These are phyloP conservation scores for Leishmania martiniquensis DNA, from an alignment of 208 protist species.

Conservation along the genomic window DNA sequence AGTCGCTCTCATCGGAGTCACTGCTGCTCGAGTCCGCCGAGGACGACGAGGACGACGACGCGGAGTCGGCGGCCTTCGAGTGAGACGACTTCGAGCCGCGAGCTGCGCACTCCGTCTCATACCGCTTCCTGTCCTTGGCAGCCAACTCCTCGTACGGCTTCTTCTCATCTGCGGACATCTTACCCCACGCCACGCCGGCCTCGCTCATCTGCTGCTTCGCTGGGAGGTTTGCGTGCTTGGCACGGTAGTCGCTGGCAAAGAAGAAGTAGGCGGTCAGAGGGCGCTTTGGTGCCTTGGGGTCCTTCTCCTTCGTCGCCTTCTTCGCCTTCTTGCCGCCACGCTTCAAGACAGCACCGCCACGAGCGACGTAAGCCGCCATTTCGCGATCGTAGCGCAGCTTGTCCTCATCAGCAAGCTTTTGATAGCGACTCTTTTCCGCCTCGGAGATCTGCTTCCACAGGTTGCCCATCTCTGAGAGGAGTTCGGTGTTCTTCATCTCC, in stretches of 20 bases:
- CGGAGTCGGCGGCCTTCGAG: slow-evolving; percentile 12
- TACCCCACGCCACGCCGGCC: slow-evolving; percentile 74
- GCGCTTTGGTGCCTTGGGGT: slow-evolving; percentile 86
- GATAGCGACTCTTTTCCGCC: slow-evolving; percentile 73
- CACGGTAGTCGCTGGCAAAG: slow-evolving; percentile 76
- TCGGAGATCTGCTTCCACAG: slow-evolving; percentile 70
- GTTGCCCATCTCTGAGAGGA: slow-evolving; percentile 64
- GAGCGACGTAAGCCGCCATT: slow-evolving; percentile 71
- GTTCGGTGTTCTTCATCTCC: slow-evolving; percentile 68
- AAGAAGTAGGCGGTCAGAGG: slow-evolving; percentile 79
- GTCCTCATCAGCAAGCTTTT: slow-evolving; percentile 72
- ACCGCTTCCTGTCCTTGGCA: slow-evolving; percentile 82
- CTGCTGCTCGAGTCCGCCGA: slow-evolving; percentile 29
- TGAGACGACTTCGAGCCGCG: slow-evolving; percentile 29
- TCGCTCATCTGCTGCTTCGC: slow-evolving; percentile 69
- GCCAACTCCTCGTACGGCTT: slow-evolving; percentile 84
- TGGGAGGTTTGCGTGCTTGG: slow-evolving; percentile 53
- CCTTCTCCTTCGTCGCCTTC: slow-evolving; percentile 76
- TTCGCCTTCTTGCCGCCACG: slow-evolving; percentile 54
- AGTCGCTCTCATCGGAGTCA: slow-evolving; percentile 32
- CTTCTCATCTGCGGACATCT: slow-evolving; percentile 65
- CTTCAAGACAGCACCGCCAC: slow-evolving; percentile 61
- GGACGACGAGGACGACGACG: slow-evolving; percentile 26
- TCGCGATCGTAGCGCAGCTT: slow-evolving; percentile 82
- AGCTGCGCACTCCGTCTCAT: slow-evolving; percentile 62